A percentile compares a stretch with the other conserved stretches of the same genome.
Conservation (phyloP, 2,329 filamentous ascomycete genomes). For the Fusarium sp. region DNA sequence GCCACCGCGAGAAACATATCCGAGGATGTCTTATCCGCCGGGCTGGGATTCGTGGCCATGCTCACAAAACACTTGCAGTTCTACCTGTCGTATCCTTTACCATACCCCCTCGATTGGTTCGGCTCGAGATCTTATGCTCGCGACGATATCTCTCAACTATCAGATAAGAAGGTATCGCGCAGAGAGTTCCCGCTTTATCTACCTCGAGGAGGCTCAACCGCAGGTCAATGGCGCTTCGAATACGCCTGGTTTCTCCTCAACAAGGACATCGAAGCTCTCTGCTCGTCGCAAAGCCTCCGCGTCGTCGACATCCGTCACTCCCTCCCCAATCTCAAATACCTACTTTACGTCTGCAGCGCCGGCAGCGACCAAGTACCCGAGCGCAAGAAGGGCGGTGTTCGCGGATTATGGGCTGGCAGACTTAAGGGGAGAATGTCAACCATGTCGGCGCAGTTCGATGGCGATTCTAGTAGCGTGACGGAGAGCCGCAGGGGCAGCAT, state of each 20-base stretch:
- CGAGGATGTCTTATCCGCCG: constrained; percentile 83
- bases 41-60: constrained; percentile 84
- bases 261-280: constrained; percentile 87
- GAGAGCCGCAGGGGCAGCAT: constrained; percentile 61
- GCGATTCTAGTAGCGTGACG: constrained; percentile 58
- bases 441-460: constrained; percentile 52
- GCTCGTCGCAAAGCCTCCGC: constrained; percentile 77
- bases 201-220: constrained; percentile 71
- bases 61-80: constrained; percentile 83
- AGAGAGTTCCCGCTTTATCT: constrained; percentile 86
- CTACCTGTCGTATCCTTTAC: constrained; percentile 84
- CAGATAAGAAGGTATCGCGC: constrained; percentile 65
- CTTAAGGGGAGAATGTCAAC: constrained; percentile 57
- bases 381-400: constrained; percentile 73
- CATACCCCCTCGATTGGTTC: constrained; percentile 82
- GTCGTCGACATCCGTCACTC: constrained; percentile 94
- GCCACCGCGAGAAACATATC: constrained; percentile 62
- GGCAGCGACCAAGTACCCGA: constrained; percentile 76
- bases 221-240: constrained; percentile 90
- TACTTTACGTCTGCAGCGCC: constrained; percentile 90
- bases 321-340: constrained; percentile 91
- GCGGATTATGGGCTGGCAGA: constrained; percentile 69
- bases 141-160: constrained; percentile 78
- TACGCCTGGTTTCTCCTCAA: constrained; percentile 98
- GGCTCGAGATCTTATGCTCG: constrained; percentile 83